Conservation (phyloP, 2,329 filamentous ascomycete species). For the Aspergillus brunneoviolaceus region DNA sequence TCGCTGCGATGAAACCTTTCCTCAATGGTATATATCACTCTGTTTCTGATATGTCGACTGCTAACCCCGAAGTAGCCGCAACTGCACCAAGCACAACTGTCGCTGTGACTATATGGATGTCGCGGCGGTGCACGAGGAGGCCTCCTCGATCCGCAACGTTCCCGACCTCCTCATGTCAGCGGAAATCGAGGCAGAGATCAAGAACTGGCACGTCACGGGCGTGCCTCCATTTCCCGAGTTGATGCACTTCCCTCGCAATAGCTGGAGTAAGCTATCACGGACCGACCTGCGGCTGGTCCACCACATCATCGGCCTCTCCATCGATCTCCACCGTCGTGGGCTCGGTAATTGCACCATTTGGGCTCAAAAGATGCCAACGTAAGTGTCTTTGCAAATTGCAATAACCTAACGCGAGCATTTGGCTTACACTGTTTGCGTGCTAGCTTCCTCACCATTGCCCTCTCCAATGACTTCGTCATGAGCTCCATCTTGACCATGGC, state of each 20-base stretch:
- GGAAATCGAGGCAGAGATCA: conserved; percentile 76
- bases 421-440: conserved; percentile 7
- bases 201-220: conserved; percentile 79
- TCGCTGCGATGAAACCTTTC: conserved; percentile 94
- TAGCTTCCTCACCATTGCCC: conserved; percentile 79
- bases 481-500: conserved; percentile 88
- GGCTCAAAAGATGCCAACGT: conserved; percentile 92
- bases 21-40: conserved; percentile 73
- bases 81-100: conserved; percentile 98
- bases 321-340: conserved; percentile 73
- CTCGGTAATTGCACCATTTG: conserved; percentile 85
- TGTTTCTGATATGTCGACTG: conserved; percentile 1
- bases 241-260: conserved; percentile 70
- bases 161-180: conserved; percentile 78
- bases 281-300: conserved; percentile 86
- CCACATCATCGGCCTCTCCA: conserved; percentile 82
- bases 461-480: conserved; percentile 86
- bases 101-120: conserved; percentile 97
- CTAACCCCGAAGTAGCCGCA: conserved; percentile 62
- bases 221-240: conserved; percentile 83
- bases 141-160: conserved; percentile 51
- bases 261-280: conserved; percentile 69
- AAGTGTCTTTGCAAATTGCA: conserved; percentile 44
- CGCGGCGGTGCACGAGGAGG: conserved; percentile 59
- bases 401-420: conserved; percentile 20